phyloP scores from a whole-genome alignment of 1,139 yeast species.

The Pichia sp. region DNA sequence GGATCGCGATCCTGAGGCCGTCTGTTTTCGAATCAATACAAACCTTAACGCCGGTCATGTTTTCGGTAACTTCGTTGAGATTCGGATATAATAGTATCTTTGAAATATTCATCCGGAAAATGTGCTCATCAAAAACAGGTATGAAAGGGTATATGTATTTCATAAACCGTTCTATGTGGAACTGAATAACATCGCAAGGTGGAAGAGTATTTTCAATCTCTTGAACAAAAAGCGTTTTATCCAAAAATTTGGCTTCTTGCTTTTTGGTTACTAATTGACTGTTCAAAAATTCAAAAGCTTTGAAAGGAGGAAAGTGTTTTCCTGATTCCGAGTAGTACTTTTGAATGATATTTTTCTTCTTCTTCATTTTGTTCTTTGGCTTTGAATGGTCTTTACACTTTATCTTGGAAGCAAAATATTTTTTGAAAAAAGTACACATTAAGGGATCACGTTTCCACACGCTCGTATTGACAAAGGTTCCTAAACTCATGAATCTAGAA shows the following conservation, averaged over 20 bases:
- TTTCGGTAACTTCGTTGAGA: slow-evolving; percentile 6
- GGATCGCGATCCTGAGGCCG: slow-evolving; percentile 38
- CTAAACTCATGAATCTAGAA: slow-evolving; percentile 22
- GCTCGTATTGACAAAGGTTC: slow-evolving; percentile 23
- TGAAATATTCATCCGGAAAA: slow-evolving; percentile 29
- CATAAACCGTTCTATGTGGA: slow-evolving; percentile 41
- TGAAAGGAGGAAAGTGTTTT: background rate
- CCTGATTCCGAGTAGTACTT: slow-evolving; percentile 1
- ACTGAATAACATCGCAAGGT: slow-evolving; percentile 38
- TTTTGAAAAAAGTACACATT: slow-evolving; percentile 21
- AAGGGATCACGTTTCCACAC: slow-evolving; percentile 29
- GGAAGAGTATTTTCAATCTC: slow-evolving; percentile 35
- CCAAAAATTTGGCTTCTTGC: background rate
- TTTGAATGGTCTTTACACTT: background rate
- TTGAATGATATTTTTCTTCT: slow-evolving; percentile 2
- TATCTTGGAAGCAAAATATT: background rate
- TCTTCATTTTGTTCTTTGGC: no score
- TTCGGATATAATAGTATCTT: slow-evolving; percentile 21
- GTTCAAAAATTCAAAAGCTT: slow-evolving; percentile 14
- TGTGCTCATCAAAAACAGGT: slow-evolving; percentile 48
- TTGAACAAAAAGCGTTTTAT: slow-evolving; percentile 4
- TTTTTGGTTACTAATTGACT: slow-evolving; percentile 15
- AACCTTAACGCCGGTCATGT: slow-evolving; percentile 8
- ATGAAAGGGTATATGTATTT: slow-evolving; percentile 44
- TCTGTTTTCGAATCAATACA: slow-evolving; percentile 37